Evolutionary conservation across 176 grass and related monocot species (phyloP).

Genomic region (Miscanthus lutarioriparius): DNA sequence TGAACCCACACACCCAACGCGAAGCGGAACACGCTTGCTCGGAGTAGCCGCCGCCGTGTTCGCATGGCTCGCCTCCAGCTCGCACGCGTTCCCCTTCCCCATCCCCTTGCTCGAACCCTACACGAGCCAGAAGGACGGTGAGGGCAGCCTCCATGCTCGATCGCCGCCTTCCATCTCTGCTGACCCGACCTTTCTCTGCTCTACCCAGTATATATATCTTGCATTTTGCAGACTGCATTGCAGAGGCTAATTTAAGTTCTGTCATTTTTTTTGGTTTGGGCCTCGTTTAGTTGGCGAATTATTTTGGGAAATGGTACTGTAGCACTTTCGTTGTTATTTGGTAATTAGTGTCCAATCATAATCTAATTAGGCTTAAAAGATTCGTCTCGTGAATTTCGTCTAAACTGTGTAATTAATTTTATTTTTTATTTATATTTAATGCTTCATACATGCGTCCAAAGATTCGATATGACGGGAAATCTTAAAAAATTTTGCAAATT

Average conservation of each 20-base stretch:
- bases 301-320: too few species aligned
- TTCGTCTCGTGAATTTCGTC: too few species aligned
- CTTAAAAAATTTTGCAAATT: too few species aligned
- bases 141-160: neutral
- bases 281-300: too few species aligned
- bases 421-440: too few species aligned
- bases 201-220: neutral
- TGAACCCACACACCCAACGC: neutral
- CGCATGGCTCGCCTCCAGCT: constrained; percentile 23
- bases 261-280: neutral
- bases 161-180: neutral
- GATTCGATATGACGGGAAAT: too few species aligned
- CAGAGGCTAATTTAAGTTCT: neutral
- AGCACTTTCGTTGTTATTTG: too few species aligned
- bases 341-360: too few species aligned
- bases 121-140: constrained; percentile 39
- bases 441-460: too few species aligned
- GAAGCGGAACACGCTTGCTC: neutral
- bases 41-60: neutral
- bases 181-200: neutral
- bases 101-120: constrained; percentile 25
- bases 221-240: neutral
- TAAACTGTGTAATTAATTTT: too few species aligned
- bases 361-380: too few species aligned
- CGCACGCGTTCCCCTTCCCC: constrained; percentile 38